These are phyloP conservation scores for Sphaerosporella brunnea DNA, from an alignment of 495 filamentous ascomycete species.

Conservation along the genomic window DNA sequence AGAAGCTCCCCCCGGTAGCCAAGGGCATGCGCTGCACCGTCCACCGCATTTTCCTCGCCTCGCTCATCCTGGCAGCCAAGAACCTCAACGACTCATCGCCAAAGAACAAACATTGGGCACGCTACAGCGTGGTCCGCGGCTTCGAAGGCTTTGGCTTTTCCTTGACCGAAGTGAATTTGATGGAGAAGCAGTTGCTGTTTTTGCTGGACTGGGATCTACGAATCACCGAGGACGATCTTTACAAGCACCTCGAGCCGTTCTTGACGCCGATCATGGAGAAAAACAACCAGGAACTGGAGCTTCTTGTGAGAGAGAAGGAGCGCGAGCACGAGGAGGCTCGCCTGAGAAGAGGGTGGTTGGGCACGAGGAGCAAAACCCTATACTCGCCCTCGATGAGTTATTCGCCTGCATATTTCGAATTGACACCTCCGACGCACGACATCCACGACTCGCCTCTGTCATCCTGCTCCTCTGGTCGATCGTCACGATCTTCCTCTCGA, in stretches of 20 bases:
- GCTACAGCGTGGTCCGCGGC: constrained; percentile 61
- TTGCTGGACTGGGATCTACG: constrained; percentile 84
- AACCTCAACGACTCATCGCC: constrained; percentile 80
- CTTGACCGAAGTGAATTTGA: constrained; percentile 86
- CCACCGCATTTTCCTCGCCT: constrained; percentile 71
- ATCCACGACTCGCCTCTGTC: constrained; percentile 14
- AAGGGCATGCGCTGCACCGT: constrained; percentile 96
- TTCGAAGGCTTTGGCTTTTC: constrained; percentile 78
- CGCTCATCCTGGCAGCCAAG: constrained; percentile 61
- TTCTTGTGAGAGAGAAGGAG: constrained; percentile 21
- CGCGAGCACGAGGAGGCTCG: constrained; percentile 16
- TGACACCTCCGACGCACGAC: constrained; percentile 15
- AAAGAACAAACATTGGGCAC: constrained; percentile 99
- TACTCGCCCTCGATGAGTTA: constrained; percentile 18
- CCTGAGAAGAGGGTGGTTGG: constrained; percentile 12
- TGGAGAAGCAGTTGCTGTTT: constrained; percentile 94
- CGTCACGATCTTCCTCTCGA: constrained; percentile 21
- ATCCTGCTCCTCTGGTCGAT: constrained; percentile 13
- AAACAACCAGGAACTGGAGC: constrained; percentile 19
- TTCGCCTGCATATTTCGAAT: constrained; percentile 12
- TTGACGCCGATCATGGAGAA: constrained; percentile 53
- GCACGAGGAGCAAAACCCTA: neutral
- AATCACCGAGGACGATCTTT: constrained; percentile 68
- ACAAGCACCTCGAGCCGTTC: constrained; percentile 74
- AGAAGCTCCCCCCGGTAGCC: constrained; percentile 74